Evolutionary conservation across 441 rosid species (phyloP).

Genomic region (Adansonia madagascariensis): DNA sequence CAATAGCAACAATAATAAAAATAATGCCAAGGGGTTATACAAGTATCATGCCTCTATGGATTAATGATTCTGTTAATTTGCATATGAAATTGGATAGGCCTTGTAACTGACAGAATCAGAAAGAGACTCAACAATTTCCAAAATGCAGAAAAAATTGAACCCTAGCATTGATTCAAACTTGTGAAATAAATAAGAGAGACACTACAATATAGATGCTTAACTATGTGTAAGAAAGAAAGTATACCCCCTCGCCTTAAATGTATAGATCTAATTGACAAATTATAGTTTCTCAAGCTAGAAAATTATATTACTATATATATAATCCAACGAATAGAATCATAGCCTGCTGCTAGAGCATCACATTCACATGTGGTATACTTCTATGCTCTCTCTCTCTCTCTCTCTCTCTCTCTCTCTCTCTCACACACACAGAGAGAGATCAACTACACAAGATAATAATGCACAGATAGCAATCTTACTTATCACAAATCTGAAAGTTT

Average conservation of each 20-base stretch:
- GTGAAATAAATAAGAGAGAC: not conserved
- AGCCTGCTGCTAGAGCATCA: not conserved
- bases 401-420: too few species aligned
- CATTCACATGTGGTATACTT: not conserved
- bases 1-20: slow-evolving; percentile 13
- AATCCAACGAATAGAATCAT: not conserved
- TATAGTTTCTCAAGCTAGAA: not conserved
- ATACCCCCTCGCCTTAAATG: not conserved
- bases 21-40: not conserved
- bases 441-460: not conserved
- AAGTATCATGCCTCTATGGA: not conserved
- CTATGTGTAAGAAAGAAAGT: not conserved
- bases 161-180: not conserved
- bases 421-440: not conserved
- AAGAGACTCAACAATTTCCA: not conserved
- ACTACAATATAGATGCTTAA: not conserved
- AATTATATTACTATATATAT: not conserved
- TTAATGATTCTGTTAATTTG: not conserved
- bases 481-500: slow-evolving; percentile 90
- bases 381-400: not conserved
- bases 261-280: not conserved
- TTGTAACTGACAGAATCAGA: not conserved
- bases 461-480: slow-evolving; percentile 54
- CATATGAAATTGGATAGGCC: not conserved
- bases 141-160: not conserved